Percentiles rank a stretch among this genome's conserved stretches.
These are phyloP conservation scores for Talaromyces sp. DNA, from an alignment of 2,329 filamentous ascomycete species.

Conservation along the genomic window DNA sequence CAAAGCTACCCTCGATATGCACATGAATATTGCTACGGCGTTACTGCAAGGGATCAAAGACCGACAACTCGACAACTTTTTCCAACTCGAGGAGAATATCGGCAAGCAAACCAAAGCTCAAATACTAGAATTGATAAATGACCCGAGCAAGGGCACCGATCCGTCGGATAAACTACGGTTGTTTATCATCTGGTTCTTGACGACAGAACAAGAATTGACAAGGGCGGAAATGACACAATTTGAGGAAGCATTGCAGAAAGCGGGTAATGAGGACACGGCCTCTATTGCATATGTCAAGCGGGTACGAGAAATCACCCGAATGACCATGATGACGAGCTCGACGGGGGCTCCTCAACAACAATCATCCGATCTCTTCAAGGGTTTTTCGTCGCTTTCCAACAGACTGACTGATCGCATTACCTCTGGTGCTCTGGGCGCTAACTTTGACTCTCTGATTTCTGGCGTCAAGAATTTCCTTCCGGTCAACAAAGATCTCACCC, in stretches of 20 bases:
- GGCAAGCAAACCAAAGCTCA: conserved; percentile 88
- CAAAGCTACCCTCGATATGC: conserved; percentile 92
- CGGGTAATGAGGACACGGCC: conserved; percentile 68
- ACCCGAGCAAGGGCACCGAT: conserved; percentile 75
- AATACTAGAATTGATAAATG: conserved; percentile 80
- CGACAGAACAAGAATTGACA: conserved; percentile 82
- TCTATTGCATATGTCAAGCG: conserved; percentile 83
- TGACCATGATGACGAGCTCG: conserved; percentile 94
- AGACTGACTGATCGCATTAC: conserved; percentile 92
- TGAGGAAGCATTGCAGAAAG: conserved; percentile 73
- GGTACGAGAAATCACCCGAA: conserved; percentile 90
- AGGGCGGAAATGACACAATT: conserved; percentile 81
- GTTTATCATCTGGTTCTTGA: conserved; percentile 96
- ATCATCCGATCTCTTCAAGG: conserved; percentile 75
- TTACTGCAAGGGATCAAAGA: conserved; percentile 82
- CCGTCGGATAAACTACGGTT: conserved; percentile 85
- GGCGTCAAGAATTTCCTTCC: conserved; percentile 99
- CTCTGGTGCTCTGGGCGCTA: conserved; percentile 78
- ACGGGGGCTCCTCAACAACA: conserved; percentile 63
- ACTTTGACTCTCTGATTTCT: conserved; percentile 90
- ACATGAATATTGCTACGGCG: conserved; percentile 95
- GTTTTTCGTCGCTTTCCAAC: conserved; percentile 87
- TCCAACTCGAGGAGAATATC: conserved; percentile 89
- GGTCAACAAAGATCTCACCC: conserved; percentile 87
- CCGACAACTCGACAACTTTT: conserved; percentile 91